Conservation (phyloP, 1,284 basidiomycete genomes). For the Apiotrichum gamsii region DNA sequence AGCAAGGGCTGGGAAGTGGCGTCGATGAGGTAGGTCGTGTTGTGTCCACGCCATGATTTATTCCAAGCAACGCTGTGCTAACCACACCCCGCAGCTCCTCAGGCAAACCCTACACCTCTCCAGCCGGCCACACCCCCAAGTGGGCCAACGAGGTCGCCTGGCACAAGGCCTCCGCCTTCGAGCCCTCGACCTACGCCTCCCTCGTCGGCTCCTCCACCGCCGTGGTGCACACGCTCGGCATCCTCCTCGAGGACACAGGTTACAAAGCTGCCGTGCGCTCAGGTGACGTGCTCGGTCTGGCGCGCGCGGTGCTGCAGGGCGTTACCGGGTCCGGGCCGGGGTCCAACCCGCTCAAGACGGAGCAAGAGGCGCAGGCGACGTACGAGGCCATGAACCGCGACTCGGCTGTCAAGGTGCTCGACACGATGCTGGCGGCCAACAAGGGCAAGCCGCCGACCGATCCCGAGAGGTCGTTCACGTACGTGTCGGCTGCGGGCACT, state of each 20-base stretch:
- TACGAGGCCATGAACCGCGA: slow-evolving; percentile 86
- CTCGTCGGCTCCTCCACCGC: slow-evolving; percentile 61
- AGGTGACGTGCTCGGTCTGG: slow-evolving; percentile 56
- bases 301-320: slow-evolving; percentile 48
- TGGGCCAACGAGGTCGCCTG: slow-evolving; percentile 76
- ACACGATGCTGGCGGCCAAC: slow-evolving; percentile 55
- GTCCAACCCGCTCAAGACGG: slow-evolving; percentile 61
- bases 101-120: slow-evolving; percentile 74
- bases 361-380: slow-evolving; percentile 39
- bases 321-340: slow-evolving; percentile 35
- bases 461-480: slow-evolving; percentile 63
- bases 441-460: slow-evolving; percentile 5
- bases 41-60: not conserved
- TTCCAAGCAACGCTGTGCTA: slow-evolving; percentile 1
- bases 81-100: slow-evolving; percentile 74
- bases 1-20: slow-evolving; percentile 77
- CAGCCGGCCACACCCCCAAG: slow-evolving; percentile 79
- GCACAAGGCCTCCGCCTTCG: slow-evolving; percentile 69
- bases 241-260: slow-evolving; percentile 69
- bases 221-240: slow-evolving; percentile 92
- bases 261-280: slow-evolving; percentile 71
- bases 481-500: slow-evolving; percentile 89
- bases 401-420: slow-evolving; percentile 65
- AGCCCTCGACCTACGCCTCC: slow-evolving; percentile 65
- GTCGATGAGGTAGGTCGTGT: slow-evolving; percentile 65